Base-by-base conservation (phyloP, 176 grass and related monocot species). In the Rhynchospora pubera region DNA sequence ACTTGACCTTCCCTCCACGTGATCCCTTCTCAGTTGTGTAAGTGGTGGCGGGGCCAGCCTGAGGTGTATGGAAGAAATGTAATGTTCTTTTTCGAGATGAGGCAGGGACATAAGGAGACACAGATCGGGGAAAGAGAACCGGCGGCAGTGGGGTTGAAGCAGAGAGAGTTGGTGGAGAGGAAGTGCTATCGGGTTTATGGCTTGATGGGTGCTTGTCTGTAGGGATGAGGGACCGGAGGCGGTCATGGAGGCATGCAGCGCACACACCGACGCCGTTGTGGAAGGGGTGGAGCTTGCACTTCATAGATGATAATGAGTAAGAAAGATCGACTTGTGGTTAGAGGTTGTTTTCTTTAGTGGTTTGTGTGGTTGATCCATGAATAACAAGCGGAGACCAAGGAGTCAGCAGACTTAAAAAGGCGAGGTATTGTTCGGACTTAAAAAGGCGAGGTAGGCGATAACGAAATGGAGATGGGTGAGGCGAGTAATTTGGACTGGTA, bases 211-310 rank as follows among this genome's bases (percentile, higher is more conserved):
- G 60, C 23, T 67, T 85, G 53, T 81, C 83, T 55, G 79, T 71
- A 57, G 87, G 84, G 68, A 90, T 73, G 83, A 93, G 84, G 43
- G 86, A 87, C 75, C 91, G 57, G 57, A 97, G 94, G 72, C 91
- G 91, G 42, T 90, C 86, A 15, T 84, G 89, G 79, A 97, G 91
- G 87, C 94, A 93, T 76, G 87, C 69, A 7, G 87, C 94, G 83
- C 94, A 97, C 34, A 97, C 91, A 79, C 94, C 91, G 11, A 83
- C 84, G 46, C 83, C 86, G 71, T 84, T 89, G 18, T 88, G 89
- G 85, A 90, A 79, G 24, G 86, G 89, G 66, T 97, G 94, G 72
- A 86, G 84, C 87, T 91, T 91, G 87, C 94, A 93, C 87, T 83
- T 91, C 94, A 97, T 93, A 51, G 69, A 73, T 13, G n/a, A 73